These are phyloP conservation scores for Rhizopogon sp. DNA, from an alignment of 768 basidiomycete species.

Conservation along the genomic window DNA sequence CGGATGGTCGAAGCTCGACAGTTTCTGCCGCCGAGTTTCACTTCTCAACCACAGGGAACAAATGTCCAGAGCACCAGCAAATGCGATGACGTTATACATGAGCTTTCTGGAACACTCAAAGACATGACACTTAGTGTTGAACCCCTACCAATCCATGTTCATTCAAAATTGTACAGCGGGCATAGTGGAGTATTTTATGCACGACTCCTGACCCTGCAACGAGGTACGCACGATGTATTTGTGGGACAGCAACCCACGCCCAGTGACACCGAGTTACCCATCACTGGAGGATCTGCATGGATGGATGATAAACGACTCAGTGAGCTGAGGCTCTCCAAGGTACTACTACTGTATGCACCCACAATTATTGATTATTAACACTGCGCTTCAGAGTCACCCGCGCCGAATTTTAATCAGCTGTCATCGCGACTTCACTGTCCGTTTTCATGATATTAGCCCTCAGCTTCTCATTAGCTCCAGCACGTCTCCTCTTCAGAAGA, in stretches of 20 bases:
- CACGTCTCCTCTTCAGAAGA: slow-evolving; percentile 46
- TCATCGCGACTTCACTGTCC: slow-evolving; percentile 59
- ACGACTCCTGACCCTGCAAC: slow-evolving; percentile 41
- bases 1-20: slow-evolving; percentile 58
- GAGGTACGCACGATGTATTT: slow-evolving; percentile 42
- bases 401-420: slow-evolving; percentile 61
- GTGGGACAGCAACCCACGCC: slow-evolving; percentile 11
- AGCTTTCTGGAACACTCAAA: slow-evolving; percentile 1
- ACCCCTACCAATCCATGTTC: slow-evolving; percentile 1
- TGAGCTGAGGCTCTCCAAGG: slow-evolving; percentile 54
- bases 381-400: slow-evolving; percentile 44
- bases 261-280: slow-evolving; percentile 25
- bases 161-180: slow-evolving; percentile 29
- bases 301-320: slow-evolving; percentile 45
- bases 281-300: slow-evolving; percentile 55
- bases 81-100: not conserved
- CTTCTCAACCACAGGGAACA: slow-evolving; percentile 20
- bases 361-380: not conserved
- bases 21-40: slow-evolving; percentile 60
- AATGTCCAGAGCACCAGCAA: not conserved
- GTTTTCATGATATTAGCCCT: slow-evolving; percentile 72
- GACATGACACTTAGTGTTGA: slow-evolving; percentile 1
- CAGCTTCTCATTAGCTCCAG: slow-evolving; percentile 50
- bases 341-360: slow-evolving; percentile 17
- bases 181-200: slow-evolving; percentile 37